Conservation (phyloP, 2,329 filamentous ascomycete species). For the Zymoseptoria pseudotritici region DNA sequence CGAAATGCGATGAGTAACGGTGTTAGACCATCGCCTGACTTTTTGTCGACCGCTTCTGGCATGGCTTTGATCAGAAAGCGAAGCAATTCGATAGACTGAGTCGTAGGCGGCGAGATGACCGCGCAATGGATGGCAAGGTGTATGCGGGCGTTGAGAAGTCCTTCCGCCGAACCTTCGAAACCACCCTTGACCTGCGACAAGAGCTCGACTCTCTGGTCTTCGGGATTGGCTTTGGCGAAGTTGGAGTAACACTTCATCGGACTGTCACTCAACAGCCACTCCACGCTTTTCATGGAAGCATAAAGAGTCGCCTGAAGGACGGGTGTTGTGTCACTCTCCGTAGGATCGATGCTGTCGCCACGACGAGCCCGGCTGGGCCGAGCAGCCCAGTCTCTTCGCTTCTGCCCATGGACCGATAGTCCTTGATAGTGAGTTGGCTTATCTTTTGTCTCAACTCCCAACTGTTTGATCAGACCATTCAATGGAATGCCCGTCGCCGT, state of each 20-base stretch:
- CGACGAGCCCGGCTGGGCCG: conserved; percentile 42
- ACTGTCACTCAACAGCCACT: conserved; percentile 70
- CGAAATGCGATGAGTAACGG: conserved; percentile 62
- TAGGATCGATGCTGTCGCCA: not conserved
- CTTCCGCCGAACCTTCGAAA: conserved; percentile 58
- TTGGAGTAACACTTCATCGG: no score
- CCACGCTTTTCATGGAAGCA: conserved; percentile 58
- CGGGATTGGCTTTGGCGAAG: no score
- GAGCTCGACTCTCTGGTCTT: no score
- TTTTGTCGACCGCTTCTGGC: conserved; percentile 60
- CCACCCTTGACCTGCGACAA: conserved; percentile 54
- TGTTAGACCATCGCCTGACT: conserved; percentile 50
- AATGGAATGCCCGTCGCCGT: no score
- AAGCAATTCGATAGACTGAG: conserved; percentile 49
- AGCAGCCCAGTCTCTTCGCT: conserved; percentile 66
- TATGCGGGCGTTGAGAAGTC: conserved; percentile 56
- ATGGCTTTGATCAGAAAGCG: conserved; percentile 57
- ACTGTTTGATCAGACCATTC: conserved; percentile 57
- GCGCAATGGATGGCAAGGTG: conserved; percentile 57
- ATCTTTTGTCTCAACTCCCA: conserved; percentile 51
- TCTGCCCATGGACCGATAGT: conserved; percentile 66
- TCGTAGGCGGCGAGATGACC: conserved; percentile 37
- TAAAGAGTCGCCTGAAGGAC: conserved; percentile 47
- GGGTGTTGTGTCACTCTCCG: not conserved
- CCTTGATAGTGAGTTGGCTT: conserved; percentile 71